These are phyloP conservation scores for Malassezia dermatis DNA, from an alignment of 1,284 basidiomycete species.

Conservation along the genomic window DNA sequence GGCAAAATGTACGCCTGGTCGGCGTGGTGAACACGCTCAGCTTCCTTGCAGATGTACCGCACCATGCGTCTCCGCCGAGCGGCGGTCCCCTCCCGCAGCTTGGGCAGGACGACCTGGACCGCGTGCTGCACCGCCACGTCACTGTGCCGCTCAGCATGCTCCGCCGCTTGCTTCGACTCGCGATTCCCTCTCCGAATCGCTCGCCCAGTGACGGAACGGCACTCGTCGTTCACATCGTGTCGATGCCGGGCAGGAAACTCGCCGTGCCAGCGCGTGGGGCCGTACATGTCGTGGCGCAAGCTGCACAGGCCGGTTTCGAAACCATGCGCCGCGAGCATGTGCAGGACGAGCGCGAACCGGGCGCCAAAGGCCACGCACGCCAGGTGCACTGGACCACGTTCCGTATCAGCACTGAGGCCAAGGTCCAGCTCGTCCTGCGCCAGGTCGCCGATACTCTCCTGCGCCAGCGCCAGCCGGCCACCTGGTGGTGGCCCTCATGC, in stretches of 20 bases:
- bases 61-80: background rate
- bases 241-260: conserved; percentile 23
- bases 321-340: conserved; percentile 25
- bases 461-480: background rate
- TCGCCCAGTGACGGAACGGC: conserved; percentile 15
- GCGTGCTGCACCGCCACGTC: conserved; percentile 29
- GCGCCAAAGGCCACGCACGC: background rate
- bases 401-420: background rate
- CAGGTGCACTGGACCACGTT: background rate
- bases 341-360: background rate
- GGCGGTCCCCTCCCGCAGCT: conserved; percentile 13
- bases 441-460: background rate
- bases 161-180: conserved; percentile 23
- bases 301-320: conserved; percentile 26
- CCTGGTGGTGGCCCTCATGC: background rate
- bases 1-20: conserved; percentile 31
- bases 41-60: conserved; percentile 23
- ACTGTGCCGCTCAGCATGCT: conserved; percentile 28
- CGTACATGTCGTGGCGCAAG: conserved; percentile 28
- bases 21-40: conserved; percentile 39
- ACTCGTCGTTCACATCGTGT: conserved; percentile 24
- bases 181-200: conserved; percentile 23
- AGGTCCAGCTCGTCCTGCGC: background rate
- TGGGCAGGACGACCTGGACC: conserved; percentile 14
- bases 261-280: conserved; percentile 25